Percentiles rank a stretch among this genome's conserved stretches.
Conservation (phyloP, 176 grass and related monocot species). For the Aegilops bicornis region DNA sequence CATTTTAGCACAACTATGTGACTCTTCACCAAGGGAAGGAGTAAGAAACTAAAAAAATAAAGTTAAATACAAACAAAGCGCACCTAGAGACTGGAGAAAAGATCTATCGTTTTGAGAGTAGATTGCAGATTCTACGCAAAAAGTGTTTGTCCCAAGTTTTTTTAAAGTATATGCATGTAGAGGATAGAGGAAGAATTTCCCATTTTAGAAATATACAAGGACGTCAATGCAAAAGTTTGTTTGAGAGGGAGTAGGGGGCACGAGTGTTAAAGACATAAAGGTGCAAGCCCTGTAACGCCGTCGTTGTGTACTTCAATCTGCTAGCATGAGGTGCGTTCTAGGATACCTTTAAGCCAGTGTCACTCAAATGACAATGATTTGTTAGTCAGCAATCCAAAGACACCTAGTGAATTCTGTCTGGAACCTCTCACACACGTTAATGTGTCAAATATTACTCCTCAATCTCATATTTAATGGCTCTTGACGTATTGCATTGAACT, state of each 20-base stretch:
- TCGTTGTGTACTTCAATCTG: conserved; percentile 3
- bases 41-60: not conserved
- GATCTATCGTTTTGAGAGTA: not conserved
- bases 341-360: not conserved
- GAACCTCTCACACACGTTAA: not conserved
- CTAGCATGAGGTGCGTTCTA: not conserved
- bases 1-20: not conserved
- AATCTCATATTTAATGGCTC: not conserved
- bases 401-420: not conserved
- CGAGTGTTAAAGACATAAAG: conserved; percentile 27
- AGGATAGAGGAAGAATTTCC: not conserved
- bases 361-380: not conserved
- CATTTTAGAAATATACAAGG: not conserved
- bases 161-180: not conserved
- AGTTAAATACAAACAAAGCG: not conserved
- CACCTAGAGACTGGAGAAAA: not conserved
- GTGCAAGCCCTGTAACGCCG: conserved; percentile 32
- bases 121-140: not conserved
- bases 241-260: not conserved
- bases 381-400: not conserved
- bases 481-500: not conserved
- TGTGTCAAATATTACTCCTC: not conserved
- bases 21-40: not conserved
- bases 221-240: not conserved
- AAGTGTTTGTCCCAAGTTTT: not conserved